Evolutionary conservation across 345 rosid genomes (phyloP).

Genomic region (Aethionema arabicum): DNA sequence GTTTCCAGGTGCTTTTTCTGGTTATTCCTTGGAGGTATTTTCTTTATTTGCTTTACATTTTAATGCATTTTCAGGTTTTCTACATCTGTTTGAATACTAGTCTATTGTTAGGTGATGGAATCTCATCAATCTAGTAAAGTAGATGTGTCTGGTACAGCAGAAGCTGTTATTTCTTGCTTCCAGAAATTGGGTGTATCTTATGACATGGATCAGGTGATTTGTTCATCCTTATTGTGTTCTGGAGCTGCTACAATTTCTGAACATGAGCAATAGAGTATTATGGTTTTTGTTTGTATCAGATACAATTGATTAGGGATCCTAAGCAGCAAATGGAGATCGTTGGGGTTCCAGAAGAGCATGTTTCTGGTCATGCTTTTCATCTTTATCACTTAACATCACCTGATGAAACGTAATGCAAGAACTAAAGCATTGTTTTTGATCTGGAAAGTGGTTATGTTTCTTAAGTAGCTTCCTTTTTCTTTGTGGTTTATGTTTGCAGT

Average conservation of each 20-base stretch:
- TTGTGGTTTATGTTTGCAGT: conserved; percentile 40
- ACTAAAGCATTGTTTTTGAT: conserved; percentile 6
- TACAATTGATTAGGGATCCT: conserved; percentile 86
- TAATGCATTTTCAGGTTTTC: not conserved
- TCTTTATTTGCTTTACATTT: not conserved
- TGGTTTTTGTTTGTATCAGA: conserved; percentile 38
- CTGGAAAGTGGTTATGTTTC: conserved; percentile 2
- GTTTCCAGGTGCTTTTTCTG: conserved; percentile 95
- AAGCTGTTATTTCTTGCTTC: conserved; percentile 94
- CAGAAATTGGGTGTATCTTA: conserved; percentile 83
- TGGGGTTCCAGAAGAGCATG: conserved; percentile 85
- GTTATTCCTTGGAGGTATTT: conserved; percentile 75
- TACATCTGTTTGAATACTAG: not conserved
- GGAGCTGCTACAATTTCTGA: not conserved
- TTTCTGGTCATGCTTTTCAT: conserved; percentile 92
- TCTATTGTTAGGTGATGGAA: conserved; percentile 73
- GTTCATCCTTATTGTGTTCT: not conserved
- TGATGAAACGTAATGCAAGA: conserved; percentile 65
- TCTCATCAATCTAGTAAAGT: conserved; percentile 90
- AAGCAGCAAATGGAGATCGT: conserved; percentile 78
- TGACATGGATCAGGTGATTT: conserved; percentile 68
- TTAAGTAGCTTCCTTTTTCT: conserved; percentile 5
- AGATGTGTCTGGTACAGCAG: conserved; percentile 95
- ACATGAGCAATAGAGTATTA: not conserved
- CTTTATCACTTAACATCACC: conserved; percentile 87